Base-by-base conservation (phyloP, 352 stramenopile species). In the Pythium myriotylum region DNA sequence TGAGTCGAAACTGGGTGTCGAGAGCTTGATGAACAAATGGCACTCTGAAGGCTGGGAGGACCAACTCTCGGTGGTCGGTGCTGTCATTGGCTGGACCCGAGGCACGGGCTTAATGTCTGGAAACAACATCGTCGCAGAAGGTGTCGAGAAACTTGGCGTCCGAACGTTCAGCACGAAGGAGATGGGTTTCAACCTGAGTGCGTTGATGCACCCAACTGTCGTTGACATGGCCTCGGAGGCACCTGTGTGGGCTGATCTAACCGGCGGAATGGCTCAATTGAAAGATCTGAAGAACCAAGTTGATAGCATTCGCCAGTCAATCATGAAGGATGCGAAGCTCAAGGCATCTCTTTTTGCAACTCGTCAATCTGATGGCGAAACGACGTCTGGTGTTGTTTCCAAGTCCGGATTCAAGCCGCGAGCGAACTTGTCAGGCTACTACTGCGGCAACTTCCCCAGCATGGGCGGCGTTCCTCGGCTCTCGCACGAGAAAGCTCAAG, bases 181-280 rank as follows among this genome's bases (percentile, higher is more conserved):
- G 70, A 96, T 95, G 82, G 87, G 83, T n/a, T 95, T 95, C 68
- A 95, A 95, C 74, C 50, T 96, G 23, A 88, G 80, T 22, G 86
- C 79, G 0, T 67, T 95, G 54, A 76, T 96, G 74, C 86, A 95
- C 49, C 86, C 85, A 7, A 81, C 54, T 47, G 82, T 96, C 35
- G 88, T 91, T 0, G 73, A 91, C 47, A 77, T 73, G 48, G 88
- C 88, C 0, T 79, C 80, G 0, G 75, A 96, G 39, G 68, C 77
- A 17, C 86, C 86, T 8, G 62, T 96, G 12, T 92, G 85, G 68
- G 86, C 84, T 0, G 87, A 95, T 50, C 70, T 96, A 8, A 90
- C 81, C 4, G 86, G 88, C 59, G 86, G 84, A 26, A 91, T 93
- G 81, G 77, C 77, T 8, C 79, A 88, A 46, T 47, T 96, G 0